Conservation (phyloP, 2,329 filamentous ascomycete genomes). For the Corinectria fuckeliana region DNA sequence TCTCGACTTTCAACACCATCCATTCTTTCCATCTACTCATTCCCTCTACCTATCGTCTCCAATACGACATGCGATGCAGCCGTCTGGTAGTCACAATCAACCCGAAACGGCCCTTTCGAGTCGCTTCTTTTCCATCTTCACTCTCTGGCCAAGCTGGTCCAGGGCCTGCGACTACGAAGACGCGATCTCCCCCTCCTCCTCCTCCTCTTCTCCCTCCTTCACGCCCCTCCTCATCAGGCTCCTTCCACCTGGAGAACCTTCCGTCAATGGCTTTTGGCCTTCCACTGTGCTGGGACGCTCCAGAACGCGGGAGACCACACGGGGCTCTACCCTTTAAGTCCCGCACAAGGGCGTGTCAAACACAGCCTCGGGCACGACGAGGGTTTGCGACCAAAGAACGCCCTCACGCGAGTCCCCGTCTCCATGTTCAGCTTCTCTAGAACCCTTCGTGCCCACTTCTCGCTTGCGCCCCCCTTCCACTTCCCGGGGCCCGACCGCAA, state of each 20-base stretch:
- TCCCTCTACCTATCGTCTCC: neutral
- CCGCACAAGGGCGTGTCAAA: conserved; percentile 5
- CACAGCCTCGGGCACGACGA: neutral
- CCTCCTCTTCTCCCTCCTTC: neutral
- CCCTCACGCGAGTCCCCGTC: too few species aligned
- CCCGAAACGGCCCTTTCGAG: neutral
- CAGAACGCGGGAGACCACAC: conserved; percentile 5
- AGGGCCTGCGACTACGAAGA: neutral
- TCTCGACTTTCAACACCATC: neutral
- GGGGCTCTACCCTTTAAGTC: neutral
- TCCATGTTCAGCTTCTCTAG: too few species aligned
- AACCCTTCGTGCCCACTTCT: too few species aligned
- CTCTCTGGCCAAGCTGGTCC: neutral
- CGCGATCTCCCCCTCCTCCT: neutral
- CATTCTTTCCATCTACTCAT: too few species aligned
- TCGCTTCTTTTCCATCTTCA: neutral
- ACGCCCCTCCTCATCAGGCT: neutral
- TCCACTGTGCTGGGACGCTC: conserved; percentile 5
- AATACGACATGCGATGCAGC: too few species aligned
- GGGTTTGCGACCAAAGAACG: neutral
- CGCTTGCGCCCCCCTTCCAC: too few species aligned
- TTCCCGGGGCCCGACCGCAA: conserved; percentile 10
- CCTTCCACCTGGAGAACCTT: neutral
- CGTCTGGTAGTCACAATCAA: too few species aligned
- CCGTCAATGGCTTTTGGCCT: conserved; percentile 4